Conservation (phyloP, 345 rosid genomes). For the Camelina sativa region DNA sequence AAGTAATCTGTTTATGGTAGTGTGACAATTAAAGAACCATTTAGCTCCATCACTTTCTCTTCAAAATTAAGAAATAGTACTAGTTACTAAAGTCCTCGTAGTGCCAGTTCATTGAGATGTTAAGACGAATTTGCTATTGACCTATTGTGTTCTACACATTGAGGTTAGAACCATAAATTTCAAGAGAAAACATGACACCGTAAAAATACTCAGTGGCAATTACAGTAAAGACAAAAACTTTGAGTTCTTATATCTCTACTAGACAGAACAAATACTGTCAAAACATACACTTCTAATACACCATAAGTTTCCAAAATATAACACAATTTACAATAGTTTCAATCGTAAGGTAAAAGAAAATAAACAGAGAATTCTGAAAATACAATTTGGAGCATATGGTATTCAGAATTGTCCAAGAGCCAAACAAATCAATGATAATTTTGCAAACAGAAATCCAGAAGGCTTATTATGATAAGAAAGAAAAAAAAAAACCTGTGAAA, state of each 20-base stretch:
- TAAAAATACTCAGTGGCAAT: neutral
- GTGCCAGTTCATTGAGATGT: slow-evolving; percentile 1
- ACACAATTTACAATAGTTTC: neutral
- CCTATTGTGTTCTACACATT: neutral
- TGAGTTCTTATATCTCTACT: neutral
- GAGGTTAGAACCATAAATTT: neutral
- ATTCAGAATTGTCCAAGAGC: neutral
- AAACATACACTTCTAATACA: neutral
- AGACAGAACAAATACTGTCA: neutral
- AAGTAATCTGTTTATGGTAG: slow-evolving; percentile 7
- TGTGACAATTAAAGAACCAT: neutral
- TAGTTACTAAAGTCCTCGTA: neutral
- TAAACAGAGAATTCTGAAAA: neutral
- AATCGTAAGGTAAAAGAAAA: neutral
- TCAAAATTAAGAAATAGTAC: neutral
- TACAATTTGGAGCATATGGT: neutral
- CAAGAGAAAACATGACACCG: neutral
- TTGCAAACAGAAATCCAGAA: neutral
- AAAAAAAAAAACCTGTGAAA: neutral
- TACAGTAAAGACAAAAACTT: slow-evolving; percentile 3
- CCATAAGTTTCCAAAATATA: neutral
- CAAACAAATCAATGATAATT: neutral
- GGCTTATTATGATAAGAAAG: neutral
- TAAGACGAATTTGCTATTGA: neutral
- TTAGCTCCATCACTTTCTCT: neutral